Conservation (phyloP, 352 stramenopile genomes). For the Pythium periplocum region DNA sequence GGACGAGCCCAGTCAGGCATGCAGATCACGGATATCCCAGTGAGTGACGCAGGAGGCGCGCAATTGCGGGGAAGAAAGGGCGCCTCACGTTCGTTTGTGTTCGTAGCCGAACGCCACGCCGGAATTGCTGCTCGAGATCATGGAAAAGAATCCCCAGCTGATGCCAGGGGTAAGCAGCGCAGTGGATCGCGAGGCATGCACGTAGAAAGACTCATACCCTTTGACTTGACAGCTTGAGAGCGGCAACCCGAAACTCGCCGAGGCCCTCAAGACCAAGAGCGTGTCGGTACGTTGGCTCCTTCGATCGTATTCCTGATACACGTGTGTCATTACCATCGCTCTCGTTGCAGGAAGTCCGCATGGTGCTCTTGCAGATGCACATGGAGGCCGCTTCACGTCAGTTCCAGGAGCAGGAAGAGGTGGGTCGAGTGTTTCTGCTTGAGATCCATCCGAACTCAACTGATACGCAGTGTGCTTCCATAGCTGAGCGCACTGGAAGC, state of each 20-base stretch:
- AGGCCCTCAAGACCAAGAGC: constrained; percentile 61
- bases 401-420: constrained; percentile 80
- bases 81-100: not conserved
- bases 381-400: constrained; percentile 73
- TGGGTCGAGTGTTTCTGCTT: constrained; percentile 6
- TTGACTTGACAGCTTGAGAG: too few relatives aligned
- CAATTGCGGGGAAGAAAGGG: too few relatives aligned
- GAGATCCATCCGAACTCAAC: too few relatives aligned
- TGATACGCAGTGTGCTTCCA: not conserved
- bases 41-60: constrained; percentile 14
- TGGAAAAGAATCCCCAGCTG: constrained; percentile 76
- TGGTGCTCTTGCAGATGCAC: constrained; percentile 80
- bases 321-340: not conserved
- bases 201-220: too few relatives aligned
- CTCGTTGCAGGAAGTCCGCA: constrained; percentile 60
- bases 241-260: constrained; percentile 54
- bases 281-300: constrained; percentile 39
- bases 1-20: constrained; percentile 42
- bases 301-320: not conserved
- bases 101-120: constrained; percentile 49
- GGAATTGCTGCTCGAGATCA: constrained; percentile 76
- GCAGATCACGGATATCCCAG: constrained; percentile 75
- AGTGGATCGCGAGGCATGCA: too few relatives aligned
- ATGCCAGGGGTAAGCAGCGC: constrained; percentile 37
- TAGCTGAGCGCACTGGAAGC: constrained; percentile 48